Conservation (phyloP, 192 early-diverging fungal genomes). For the Funneliformis mosseae region DNA sequence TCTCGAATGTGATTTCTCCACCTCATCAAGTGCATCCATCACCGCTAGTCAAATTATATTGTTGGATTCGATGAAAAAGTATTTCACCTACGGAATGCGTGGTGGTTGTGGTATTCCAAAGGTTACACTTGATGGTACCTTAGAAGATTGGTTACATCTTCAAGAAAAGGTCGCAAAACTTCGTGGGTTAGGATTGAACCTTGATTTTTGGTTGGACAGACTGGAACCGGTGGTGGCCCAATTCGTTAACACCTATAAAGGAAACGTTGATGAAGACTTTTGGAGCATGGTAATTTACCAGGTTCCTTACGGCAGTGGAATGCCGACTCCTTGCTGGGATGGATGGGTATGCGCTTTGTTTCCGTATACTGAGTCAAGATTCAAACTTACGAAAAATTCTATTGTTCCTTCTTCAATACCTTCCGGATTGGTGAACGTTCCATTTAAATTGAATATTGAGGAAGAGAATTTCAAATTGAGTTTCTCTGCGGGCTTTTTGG, state of each 20-base stretch:
- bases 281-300: slow-evolving; percentile 16
- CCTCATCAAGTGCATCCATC: slow-evolving; percentile 5
- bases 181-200: slow-evolving; percentile 12
- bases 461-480: not conserved
- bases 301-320: not conserved
- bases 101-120: slow-evolving; percentile 31
- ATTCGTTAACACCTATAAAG: slow-evolving; percentile 25
- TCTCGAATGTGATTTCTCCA: slow-evolving; percentile 29
- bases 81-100: not conserved
- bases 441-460: not conserved
- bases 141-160: slow-evolving; percentile 21
- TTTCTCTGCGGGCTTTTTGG: slow-evolving; percentile 24
- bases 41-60: slow-evolving; percentile 22
- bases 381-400: not conserved
- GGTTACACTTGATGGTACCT: slow-evolving; percentile 21
- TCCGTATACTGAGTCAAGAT: not conserved
- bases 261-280: slow-evolving; percentile 22
- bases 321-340: not conserved
- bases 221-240: slow-evolving; percentile 24
- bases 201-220: slow-evolving; percentile 31
- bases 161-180: slow-evolving; percentile 31
- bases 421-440: slow-evolving; percentile 22
- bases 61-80: slow-evolving; percentile 27
- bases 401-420: not conserved
- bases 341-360: slow-evolving; percentile 21